phyloP scores from a whole-genome alignment of 768 basidiomycete species.

The Mycena alexandri region DNA sequence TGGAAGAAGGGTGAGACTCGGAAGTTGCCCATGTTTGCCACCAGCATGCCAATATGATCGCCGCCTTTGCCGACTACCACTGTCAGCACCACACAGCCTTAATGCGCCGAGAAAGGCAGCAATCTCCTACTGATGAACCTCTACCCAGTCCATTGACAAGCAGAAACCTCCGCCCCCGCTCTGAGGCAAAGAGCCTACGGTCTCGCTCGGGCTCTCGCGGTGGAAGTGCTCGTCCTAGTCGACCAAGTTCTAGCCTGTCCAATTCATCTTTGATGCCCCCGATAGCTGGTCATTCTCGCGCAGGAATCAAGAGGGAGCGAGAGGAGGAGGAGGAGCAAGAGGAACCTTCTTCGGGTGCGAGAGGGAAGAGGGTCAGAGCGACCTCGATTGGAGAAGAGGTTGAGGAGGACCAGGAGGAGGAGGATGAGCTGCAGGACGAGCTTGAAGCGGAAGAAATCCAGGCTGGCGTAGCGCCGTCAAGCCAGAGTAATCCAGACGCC shows the following conservation, averaged over 20 bases:
- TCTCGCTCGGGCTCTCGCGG: slow-evolving; percentile 17
- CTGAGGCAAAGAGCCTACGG: slow-evolving; percentile 13
- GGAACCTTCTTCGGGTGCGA: neutral
- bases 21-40: too few species aligned
- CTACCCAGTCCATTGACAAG: slow-evolving; percentile 27
- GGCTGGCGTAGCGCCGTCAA: too few species aligned
- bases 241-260: slow-evolving; percentile 22
- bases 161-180: slow-evolving; percentile 24
- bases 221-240: slow-evolving; percentile 15
- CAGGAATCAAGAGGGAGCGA: neutral
- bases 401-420: slow-evolving; percentile 17
- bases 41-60: too few species aligned
- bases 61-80: slow-evolving; percentile 3
- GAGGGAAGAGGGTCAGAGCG: neutral
- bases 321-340: slow-evolving; percentile 1
- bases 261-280: slow-evolving; percentile 23
- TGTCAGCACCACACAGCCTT: neutral
- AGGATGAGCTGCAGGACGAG: slow-evolving; percentile 22
- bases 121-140: slow-evolving; percentile 11
- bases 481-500: too few species aligned
- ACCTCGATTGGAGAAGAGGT: neutral
- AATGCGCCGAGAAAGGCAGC: neutral
- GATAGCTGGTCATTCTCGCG: slow-evolving; percentile 16
- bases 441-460: too few species aligned
- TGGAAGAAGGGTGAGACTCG: too few species aligned